These are phyloP conservation scores for Talaromyces piceae DNA, from an alignment of 2,329 filamentous ascomycete species.

Conservation along the genomic window DNA sequence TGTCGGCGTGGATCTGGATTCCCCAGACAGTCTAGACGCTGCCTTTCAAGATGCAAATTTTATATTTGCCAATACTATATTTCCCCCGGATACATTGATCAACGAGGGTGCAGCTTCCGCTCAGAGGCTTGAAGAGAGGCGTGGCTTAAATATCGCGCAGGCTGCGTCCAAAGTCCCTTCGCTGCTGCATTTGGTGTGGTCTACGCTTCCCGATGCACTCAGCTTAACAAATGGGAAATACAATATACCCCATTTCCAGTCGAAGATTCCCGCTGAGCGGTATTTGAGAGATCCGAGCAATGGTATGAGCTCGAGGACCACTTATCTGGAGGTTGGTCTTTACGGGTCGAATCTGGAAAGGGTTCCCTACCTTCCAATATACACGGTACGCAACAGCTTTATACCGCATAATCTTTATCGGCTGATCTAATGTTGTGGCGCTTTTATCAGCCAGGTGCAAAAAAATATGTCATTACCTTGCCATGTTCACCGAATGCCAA, in stretches of 20 bases:
- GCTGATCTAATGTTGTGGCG: neutral
- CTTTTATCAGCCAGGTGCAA: neutral
- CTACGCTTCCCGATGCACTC: neutral
- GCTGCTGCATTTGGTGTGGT: conserved; percentile 1
- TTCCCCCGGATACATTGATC: neutral
- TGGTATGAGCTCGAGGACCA: neutral
- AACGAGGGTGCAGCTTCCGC: neutral
- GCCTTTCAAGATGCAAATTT: conserved; percentile 1
- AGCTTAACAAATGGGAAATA: neutral
- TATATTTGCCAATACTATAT: conserved; percentile 1
- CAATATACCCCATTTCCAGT: neutral
- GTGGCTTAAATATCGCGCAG: neutral
- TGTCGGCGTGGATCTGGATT: neutral
- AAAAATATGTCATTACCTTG: neutral
- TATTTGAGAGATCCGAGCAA: neutral
- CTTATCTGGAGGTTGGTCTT: neutral
- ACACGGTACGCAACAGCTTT: neutral
- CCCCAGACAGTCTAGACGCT: neutral
- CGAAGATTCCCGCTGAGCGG: neutral
- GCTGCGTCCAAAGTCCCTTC: neutral
- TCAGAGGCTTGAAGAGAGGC: neutral
- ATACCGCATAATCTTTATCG: too few species aligned
- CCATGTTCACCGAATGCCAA: conserved; percentile 1
- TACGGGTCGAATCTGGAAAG: neutral
- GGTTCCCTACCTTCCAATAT: neutral